Percentiles rank a stretch among this genome's conserved stretches.
Conservation (phyloP, 306 rosid species). For the Macrotyloma uniflorum region DNA sequence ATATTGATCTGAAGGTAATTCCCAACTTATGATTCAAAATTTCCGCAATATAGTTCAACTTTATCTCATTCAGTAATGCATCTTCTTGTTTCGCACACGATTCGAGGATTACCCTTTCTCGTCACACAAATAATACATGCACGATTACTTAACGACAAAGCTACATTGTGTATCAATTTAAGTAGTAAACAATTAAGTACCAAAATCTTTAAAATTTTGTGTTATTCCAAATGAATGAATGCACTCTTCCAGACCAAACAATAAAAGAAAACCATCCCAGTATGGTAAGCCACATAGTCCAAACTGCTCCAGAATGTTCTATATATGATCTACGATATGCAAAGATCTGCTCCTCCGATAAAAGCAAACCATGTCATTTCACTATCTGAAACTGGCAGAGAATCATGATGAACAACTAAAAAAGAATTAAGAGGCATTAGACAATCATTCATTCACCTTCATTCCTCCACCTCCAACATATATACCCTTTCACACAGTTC, state of each 20-base stretch:
- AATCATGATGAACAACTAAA: neutral
- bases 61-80: neutral
- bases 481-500: neutral
- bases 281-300: neutral
- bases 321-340: neutral
- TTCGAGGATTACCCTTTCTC: constrained; percentile 7
- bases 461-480: neutral
- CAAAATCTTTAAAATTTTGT: neutral
- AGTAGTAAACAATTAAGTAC: neutral
- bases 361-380: constrained; percentile 13
- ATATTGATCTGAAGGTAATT: constrained; percentile 1
- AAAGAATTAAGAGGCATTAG: neutral
- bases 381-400: neutral
- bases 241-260: neutral
- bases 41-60: neutral
- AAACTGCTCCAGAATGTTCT: neutral
- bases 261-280: neutral
- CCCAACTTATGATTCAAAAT: neutral
- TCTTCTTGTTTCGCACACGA: constrained; percentile 1
- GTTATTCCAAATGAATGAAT: neutral
- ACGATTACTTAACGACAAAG: neutral
- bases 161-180: neutral
- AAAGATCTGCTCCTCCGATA: neutral
- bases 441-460: constrained; percentile 13
- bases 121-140: neutral